Evolutionary conservation across 768 basidiomycete species (phyloP).

Genomic region (Lactarius evosmus): DNA sequence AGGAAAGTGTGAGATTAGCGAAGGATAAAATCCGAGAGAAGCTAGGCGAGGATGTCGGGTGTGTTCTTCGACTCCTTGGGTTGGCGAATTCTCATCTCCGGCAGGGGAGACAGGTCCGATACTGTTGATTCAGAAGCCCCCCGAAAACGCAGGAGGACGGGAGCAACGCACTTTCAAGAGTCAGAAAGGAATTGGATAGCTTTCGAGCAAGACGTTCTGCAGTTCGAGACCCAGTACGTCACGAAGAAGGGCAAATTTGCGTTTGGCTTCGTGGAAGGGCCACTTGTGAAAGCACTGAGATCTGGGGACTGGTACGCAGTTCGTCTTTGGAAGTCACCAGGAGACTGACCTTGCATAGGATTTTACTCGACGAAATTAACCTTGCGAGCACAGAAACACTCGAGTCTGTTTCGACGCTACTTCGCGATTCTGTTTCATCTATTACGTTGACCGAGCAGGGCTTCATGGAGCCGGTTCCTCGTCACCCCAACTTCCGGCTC

Average conservation of each 20-base stretch:
- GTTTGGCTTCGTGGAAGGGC: conserved; percentile 94
- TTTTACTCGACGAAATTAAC: conserved; percentile 95
- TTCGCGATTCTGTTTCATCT: conserved; percentile 82
- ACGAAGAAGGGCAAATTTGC: conserved; percentile 85
- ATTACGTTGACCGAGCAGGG: conserved; percentile 94
- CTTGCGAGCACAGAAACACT: conserved; percentile 91
- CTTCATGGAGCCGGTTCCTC: conserved; percentile 80
- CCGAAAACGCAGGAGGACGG: conserved; percentile 69
- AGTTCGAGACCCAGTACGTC: conserved; percentile 89
- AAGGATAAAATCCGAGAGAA: conserved; percentile 54
- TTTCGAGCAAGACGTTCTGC: conserved; percentile 64
- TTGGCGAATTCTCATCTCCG: background rate
- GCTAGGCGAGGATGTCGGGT: conserved; percentile 32
- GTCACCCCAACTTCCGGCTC: conserved; percentile 92
- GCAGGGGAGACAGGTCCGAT: conserved; percentile 28
- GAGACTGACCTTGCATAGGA: conserved; percentile 46
- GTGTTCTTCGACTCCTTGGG: conserved; percentile 8
- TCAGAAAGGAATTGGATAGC: conserved; percentile 59
- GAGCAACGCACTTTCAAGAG: conserved; percentile 40
- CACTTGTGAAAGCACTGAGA: conserved; percentile 85
- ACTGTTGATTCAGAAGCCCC: conserved; percentile 46
- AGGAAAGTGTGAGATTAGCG: conserved; percentile 68
- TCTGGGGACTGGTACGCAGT: conserved; percentile 78
- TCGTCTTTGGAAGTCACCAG: background rate
- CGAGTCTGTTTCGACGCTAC: conserved; percentile 85